phyloP scores from a whole-genome alignment of 805 yeast genomes.

The Kuraishia floccosa region DNA sequence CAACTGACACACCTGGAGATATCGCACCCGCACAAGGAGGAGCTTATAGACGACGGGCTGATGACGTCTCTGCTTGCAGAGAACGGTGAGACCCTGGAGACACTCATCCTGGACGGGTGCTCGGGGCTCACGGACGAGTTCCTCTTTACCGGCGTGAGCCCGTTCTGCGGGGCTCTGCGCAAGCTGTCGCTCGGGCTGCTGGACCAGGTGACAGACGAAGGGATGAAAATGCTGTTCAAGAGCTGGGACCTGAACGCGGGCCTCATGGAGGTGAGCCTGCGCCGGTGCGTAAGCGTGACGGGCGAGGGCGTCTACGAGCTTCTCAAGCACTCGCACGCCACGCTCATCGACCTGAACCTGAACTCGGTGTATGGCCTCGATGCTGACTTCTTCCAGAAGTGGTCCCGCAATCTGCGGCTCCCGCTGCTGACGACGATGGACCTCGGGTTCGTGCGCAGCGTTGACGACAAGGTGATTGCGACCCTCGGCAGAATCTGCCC shows the following conservation, averaged over 20 bases:
- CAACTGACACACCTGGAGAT: slow-evolving; percentile 50
- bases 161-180: slow-evolving; percentile 45
- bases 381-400: slow-evolving; percentile 31
- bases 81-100: slow-evolving; percentile 48
- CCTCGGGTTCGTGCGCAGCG: slow-evolving; percentile 67
- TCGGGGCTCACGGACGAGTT: slow-evolving; percentile 57
- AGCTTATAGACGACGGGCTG: slow-evolving; percentile 56
- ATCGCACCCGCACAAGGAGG: slow-evolving; percentile 56
- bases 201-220: slow-evolving; percentile 61
- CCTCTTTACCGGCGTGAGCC: slow-evolving; percentile 41
- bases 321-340: slow-evolving; percentile 47
- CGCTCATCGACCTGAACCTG: slow-evolving; percentile 59
- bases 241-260: slow-evolving; percentile 49
- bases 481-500: slow-evolving; percentile 48
- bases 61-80: slow-evolving; percentile 47
- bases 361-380: slow-evolving; percentile 62
- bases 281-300: slow-evolving; percentile 54
- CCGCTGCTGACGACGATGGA: slow-evolving; percentile 63
- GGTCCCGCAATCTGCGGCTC: slow-evolving; percentile 28
- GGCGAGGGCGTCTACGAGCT: slow-evolving; percentile 53
- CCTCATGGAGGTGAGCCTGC: slow-evolving; percentile 44
- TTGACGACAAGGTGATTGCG: slow-evolving; percentile 61
- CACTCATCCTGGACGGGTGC: slow-evolving; percentile 65
- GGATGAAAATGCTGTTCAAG: slow-evolving; percentile 45
- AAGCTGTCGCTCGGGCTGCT: slow-evolving; percentile 46